phyloP scores from a whole-genome alignment of 139 green algal species.

The Micractinium sp. region DNA sequence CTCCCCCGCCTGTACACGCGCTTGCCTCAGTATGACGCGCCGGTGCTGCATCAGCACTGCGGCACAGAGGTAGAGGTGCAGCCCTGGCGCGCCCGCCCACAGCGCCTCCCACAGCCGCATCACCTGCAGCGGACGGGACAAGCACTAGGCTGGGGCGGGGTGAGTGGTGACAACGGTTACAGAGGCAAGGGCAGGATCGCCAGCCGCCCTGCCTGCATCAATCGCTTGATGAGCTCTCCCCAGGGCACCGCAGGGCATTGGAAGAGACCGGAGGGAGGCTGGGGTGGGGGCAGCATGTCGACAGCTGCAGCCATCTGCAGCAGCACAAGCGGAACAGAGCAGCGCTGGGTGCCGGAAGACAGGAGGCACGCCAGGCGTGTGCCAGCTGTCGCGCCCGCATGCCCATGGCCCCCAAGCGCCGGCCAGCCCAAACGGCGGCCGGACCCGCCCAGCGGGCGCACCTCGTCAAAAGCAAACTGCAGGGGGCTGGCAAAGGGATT shows the following conservation, averaged over 20 bases:
- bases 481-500: too few relatives aligned
- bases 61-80: slow-evolving; percentile 86
- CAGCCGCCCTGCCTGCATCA: neutral
- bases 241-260: too few relatives aligned
- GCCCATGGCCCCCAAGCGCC: too few relatives aligned
- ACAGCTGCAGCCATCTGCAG: too few relatives aligned
- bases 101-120: slow-evolving; percentile 90
- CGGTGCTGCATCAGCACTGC: slow-evolving; percentile 84
- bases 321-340: too few relatives aligned
- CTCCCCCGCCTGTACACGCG: neutral
- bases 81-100: slow-evolving; percentile 73
- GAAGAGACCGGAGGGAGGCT: neutral
- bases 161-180: neutral
- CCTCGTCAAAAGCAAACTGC: slow-evolving; percentile 76
- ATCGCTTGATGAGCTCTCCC: too few relatives aligned
- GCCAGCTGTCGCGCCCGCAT: too few relatives aligned
- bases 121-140: slow-evolving; percentile 53
- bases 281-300: too few relatives aligned
- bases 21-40: slow-evolving; percentile 5
- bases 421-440: neutral
- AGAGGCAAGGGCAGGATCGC: neutral
- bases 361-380: too few relatives aligned
- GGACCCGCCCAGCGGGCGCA: neutral
- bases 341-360: too few relatives aligned
- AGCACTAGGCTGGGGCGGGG: neutral